Conservation (phyloP, 2,329 filamentous ascomycete genomes). For the Aspergillus arachidicola region DNA sequence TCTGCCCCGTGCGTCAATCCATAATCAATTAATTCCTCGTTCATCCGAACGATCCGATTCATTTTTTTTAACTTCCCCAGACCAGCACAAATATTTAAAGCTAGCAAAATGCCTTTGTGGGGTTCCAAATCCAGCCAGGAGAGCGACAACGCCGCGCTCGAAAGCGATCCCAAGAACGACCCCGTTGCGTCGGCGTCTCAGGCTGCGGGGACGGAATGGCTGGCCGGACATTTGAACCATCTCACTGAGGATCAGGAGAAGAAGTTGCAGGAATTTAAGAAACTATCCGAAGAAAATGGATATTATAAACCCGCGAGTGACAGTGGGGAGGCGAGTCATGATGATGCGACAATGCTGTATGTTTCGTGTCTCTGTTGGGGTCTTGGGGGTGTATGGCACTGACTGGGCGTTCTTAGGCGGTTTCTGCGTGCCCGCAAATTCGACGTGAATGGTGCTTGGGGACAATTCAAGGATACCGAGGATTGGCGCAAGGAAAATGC, state of each 20-base stretch:
- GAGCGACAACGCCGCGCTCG: slow-evolving; percentile 27
- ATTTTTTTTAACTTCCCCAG: not conserved
- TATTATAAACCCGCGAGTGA: slow-evolving; percentile 47
- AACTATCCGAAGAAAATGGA: slow-evolving; percentile 64
- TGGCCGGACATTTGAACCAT: slow-evolving; percentile 74
- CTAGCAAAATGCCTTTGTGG: slow-evolving; percentile 31
- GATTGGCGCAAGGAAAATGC: slow-evolving; percentile 81
- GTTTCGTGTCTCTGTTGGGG: slow-evolving; percentile 18
- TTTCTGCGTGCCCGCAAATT: slow-evolving; percentile 86
- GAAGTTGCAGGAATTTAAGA: slow-evolving; percentile 73
- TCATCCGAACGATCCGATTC: not conserved
- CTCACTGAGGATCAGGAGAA: slow-evolving; percentile 69
- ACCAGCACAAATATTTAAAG: not conserved
- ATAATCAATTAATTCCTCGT: too few relatives aligned
- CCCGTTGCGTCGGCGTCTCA: slow-evolving; percentile 38
- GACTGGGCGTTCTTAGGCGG: slow-evolving; percentile 57
- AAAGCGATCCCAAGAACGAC: slow-evolving; percentile 39
- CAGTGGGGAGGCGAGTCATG: slow-evolving; percentile 45
- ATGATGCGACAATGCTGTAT: slow-evolving; percentile 53
- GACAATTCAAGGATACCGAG: slow-evolving; percentile 86
- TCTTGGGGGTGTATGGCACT: not conserved
- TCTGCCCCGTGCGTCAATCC: slow-evolving; percentile 1
- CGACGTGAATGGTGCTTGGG: slow-evolving; percentile 73
- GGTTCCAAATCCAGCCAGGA: slow-evolving; percentile 34
- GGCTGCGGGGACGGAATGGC: slow-evolving; percentile 40